Evolutionary conservation across 495 filamentous ascomycete genomes (phyloP), one percentile per base, ranked within the genome.

Genomic region (Penicillium canariense): DNA sequence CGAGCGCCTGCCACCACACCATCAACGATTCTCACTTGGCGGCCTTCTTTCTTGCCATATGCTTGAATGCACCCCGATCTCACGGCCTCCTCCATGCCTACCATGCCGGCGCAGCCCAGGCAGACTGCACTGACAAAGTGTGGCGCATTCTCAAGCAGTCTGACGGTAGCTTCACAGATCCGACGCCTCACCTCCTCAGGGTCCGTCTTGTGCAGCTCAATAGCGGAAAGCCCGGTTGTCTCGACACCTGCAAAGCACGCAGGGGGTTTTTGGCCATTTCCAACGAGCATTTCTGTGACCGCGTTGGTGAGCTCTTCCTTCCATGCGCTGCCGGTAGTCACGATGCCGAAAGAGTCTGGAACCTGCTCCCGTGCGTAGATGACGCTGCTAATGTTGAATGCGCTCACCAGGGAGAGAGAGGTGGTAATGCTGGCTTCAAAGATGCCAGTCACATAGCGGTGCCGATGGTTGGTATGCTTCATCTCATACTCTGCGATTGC

Each of bases 101-200:
- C 86, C 94, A 97, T 96, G 4, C 94, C 93, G 35, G 91, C 93
- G 73, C 92, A 96, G 52, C 89, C 84, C 54, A 87, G 81, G 25
- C 80, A 80, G 0, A 92, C 84, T 12, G 72, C 76, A 22, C 71
- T 66, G 1, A 81, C 73, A 22, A 63, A 62, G 32, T 55, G 50
- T 4, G 69, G 55, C 0, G 81, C 77, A 8, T 72, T 73, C 17
- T 69, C 68, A 22, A 96, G 67, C 31, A 96, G 67, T 43, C 79
- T 71, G 63, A 76, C 78, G 8, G 87, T 86, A 5, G 89, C 92
- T 11, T 84, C 82, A 55, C 73, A 83, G 58, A 97, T 84, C 56
- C 81, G 82, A 64, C 65, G 56, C 22, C 78, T 70, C 48, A 97
- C 82, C 22, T 86, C 81, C n/a, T 80, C 82, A 2, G 81, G 76